These are phyloP conservation scores for Exserohilum rostratum DNA, from an alignment of 2,329 filamentous ascomycete genomes.

Conservation along the genomic window DNA sequence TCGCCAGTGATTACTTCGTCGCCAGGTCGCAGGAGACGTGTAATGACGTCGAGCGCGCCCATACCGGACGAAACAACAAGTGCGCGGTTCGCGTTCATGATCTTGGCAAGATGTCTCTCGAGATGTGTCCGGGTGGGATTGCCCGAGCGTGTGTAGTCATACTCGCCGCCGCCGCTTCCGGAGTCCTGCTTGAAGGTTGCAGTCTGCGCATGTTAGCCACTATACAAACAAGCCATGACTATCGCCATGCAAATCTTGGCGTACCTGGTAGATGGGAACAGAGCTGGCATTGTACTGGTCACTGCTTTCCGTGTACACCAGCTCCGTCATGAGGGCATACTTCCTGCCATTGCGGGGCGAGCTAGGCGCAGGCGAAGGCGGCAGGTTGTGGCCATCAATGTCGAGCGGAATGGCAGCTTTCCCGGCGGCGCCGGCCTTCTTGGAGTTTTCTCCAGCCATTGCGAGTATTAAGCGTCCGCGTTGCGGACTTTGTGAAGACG, in stretches of 20 bases:
- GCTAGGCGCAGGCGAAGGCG: constrained; percentile 82
- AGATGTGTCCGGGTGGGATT: constrained; percentile 96
- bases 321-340: constrained; percentile 92
- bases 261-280: constrained; percentile 90
- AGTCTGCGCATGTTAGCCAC: constrained; percentile 60
- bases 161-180: constrained; percentile 78
- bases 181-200: constrained; percentile 97
- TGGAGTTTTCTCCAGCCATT: constrained; percentile 45
- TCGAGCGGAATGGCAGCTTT: constrained; percentile 50
- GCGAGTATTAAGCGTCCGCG: constrained; percentile 14
- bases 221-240: not conserved
- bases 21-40: constrained; percentile 83
- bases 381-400: constrained; percentile 49
- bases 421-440: constrained; percentile 45
- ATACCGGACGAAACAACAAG: constrained; percentile 96
- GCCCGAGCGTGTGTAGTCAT: constrained; percentile 97
- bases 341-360: constrained; percentile 84
- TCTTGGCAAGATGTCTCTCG: constrained; percentile 96
- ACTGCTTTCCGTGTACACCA: constrained; percentile 93
- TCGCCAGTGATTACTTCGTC: constrained; percentile 98
- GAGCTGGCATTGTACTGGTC: constrained; percentile 98
- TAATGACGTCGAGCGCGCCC: constrained; percentile 96
- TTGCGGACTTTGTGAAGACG: constrained; percentile 17
- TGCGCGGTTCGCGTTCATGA: constrained; percentile 92
- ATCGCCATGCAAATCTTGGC: not conserved